Evolutionary conservation across 768 basidiomycete genomes (phyloP).

Genomic region (Coprinellus aureogranulatus): DNA sequence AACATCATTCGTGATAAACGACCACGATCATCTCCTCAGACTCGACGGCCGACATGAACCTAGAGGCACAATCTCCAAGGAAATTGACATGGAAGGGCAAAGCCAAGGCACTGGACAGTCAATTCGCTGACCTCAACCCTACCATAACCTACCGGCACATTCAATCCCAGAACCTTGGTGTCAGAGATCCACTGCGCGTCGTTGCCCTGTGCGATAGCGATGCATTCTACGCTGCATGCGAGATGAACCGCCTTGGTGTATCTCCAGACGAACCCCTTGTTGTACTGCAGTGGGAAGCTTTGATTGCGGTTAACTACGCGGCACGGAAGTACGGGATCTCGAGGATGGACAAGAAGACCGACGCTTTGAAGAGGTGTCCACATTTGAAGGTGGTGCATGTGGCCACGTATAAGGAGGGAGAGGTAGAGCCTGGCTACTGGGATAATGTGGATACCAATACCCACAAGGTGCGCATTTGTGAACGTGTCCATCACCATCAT

Average conservation of each 20-base stretch:
- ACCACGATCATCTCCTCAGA: background rate
- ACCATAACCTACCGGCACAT: slow-evolving; percentile 79
- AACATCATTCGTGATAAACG: no score
- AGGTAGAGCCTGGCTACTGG: slow-evolving; percentile 86
- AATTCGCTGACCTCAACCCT: slow-evolving; percentile 63
- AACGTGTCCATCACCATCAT: no score
- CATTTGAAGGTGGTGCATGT: slow-evolving; percentile 85
- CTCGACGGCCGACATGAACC: background rate
- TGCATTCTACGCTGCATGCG: slow-evolving; percentile 84
- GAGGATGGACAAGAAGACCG: slow-evolving; percentile 79
- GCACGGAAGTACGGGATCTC: slow-evolving; percentile 92
- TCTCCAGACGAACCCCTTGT: slow-evolving; percentile 65
- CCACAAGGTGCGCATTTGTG: slow-evolving; percentile 87
- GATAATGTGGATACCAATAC: slow-evolving; percentile 84
- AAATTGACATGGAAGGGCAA: slow-evolving; percentile 56
- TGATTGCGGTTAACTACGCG: slow-evolving; percentile 96
- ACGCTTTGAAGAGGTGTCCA: slow-evolving; percentile 85
- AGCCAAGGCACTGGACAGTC: slow-evolving; percentile 39
- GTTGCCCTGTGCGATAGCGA: slow-evolving; percentile 90
- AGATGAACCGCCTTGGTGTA: slow-evolving; percentile 75
- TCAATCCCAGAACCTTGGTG: slow-evolving; percentile 63
- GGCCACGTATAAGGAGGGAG: slow-evolving; percentile 90
- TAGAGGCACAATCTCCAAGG: background rate
- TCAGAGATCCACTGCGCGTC: slow-evolving; percentile 75
- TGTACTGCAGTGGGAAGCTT: slow-evolving; percentile 81